Evolutionary conservation across 495 filamentous ascomycete species (phyloP).

Genomic region (Tuber borchii): DNA sequence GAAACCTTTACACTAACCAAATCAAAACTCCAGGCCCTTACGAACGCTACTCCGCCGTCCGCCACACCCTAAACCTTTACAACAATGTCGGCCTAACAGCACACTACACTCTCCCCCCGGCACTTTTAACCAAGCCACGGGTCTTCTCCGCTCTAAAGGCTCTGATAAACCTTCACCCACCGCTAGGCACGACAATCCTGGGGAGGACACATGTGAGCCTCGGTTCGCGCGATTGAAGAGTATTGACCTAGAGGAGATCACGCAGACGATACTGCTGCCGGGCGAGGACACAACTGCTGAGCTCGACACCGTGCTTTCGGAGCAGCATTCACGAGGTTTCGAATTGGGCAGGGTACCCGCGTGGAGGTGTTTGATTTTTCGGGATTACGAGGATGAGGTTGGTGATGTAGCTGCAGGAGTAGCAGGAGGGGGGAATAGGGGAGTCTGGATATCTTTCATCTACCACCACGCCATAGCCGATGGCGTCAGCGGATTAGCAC

Average conservation of each 20-base stretch:
- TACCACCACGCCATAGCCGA: slow-evolving; percentile 30
- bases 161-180: slow-evolving; percentile 46
- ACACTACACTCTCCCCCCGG: slow-evolving; percentile 43
- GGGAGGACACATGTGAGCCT: slow-evolving; percentile 45
- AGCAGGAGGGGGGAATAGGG: background rate
- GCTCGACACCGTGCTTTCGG: slow-evolving; percentile 43
- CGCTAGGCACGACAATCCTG: slow-evolving; percentile 47
- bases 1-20: background rate
- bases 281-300: slow-evolving; percentile 28
- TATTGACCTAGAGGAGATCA: slow-evolving; percentile 44
- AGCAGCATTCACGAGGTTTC: slow-evolving; percentile 45
- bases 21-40: slow-evolving; percentile 40
- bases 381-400: slow-evolving; percentile 16
- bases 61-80: slow-evolving; percentile 48
- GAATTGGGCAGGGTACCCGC: slow-evolving; percentile 39
- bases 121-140: slow-evolving; percentile 42
- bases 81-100: slow-evolving; percentile 46
- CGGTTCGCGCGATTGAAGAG: slow-evolving; percentile 48
- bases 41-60: slow-evolving; percentile 47
- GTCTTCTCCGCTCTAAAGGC: slow-evolving; percentile 45
- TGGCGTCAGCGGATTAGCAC: slow-evolving; percentile 18
- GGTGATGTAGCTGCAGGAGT: slow-evolving; percentile 12
- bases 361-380: slow-evolving; percentile 46
- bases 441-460: slow-evolving; percentile 23
- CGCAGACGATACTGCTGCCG: slow-evolving; percentile 42